Evolutionary conservation across 148 eudicot genomes (phyloP), one percentile per base, ranked within the genome.

Genomic region (Camellia granthamiana): DNA sequence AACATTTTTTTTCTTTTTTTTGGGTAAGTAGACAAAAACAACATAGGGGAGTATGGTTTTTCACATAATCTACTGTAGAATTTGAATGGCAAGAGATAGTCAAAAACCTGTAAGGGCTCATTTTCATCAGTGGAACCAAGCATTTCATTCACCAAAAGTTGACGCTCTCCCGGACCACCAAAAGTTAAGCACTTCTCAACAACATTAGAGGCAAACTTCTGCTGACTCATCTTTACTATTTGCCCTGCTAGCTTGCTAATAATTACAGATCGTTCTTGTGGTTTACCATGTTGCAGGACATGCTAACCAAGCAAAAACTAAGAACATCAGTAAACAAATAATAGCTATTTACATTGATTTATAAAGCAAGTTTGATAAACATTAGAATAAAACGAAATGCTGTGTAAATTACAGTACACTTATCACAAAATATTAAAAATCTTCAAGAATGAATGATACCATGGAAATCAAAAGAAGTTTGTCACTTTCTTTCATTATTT

Each of bases 151-250:
- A 90, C 89, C 77, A 91, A 51, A 69, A 88, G 83, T 77, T 88
- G 88, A 51, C 91, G 91, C 80, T 91, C 95, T 59, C 87, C 88
- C 8, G 87, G 89, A 75, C 85, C 81, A 19, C 92, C 91, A 68
- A 80, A 91, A 77, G 84, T 79, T 77, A 91, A 86, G 81, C 91
- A 91, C 83, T 89, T 91, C 80, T 91, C 94, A 43, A 91, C 84
- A 21, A 91, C 94, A 78, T 91, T 91, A 72, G 94, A 91, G 80
- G 94, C 94, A 81, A 86, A 91, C 71, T 91, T 91, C 75, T 91
- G 94, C 78, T 86, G 89, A 64, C 92, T 91, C 94, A 91, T 91
- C 86, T 85, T 83, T 47, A 91, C 95, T 56, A 90, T 83, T 68
- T 90, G 95, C 38, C 95, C 92, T 14, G 88, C 87, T 82, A 91